A percentile compares a stretch with the other conserved stretches of the same genome.
These are phyloP conservation scores for Rhodotorula diobovata DNA, from an alignment of 768 basidiomycete genomes.

Conservation along the genomic window DNA sequence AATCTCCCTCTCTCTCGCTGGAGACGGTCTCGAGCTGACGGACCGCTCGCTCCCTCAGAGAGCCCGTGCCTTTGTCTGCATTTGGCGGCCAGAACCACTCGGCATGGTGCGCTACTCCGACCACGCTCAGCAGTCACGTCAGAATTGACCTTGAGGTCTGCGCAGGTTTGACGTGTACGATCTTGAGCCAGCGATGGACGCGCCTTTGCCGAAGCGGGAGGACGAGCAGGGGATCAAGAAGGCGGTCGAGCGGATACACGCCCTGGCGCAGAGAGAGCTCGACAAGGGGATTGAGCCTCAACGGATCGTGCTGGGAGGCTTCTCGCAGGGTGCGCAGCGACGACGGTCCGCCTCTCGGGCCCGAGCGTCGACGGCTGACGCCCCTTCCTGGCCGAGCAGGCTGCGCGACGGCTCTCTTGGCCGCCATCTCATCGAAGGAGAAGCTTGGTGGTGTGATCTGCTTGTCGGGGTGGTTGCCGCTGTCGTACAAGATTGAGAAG, in stretches of 20 bases:
- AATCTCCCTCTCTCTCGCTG: not conserved
- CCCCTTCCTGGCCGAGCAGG: not conserved
- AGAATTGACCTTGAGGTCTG: accelerated
- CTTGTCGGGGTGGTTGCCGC: constrained; percentile 1
- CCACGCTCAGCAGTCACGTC: not conserved
- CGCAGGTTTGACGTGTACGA: not conserved
- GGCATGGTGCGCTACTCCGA: not conserved
- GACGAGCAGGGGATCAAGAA: not conserved
- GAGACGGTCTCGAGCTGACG: not conserved
- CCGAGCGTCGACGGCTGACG: not conserved
- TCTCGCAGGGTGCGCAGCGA: not conserved
- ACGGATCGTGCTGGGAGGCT: not conserved
- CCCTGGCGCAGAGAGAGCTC: not conserved
- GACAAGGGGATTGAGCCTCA: not conserved
- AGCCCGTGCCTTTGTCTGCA: not conserved
- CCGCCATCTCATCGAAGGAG: not conserved
- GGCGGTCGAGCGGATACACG: not conserved
- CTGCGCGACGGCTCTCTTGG: not conserved
- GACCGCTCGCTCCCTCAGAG: not conserved
- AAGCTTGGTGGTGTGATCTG: not conserved
- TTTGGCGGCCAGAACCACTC: not conserved
- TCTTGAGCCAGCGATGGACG: not conserved
- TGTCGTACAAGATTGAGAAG: not conserved
- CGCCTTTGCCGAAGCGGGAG: not conserved
- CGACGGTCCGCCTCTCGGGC: not conserved